Evolutionary conservation across 805 yeast species (phyloP).

Genomic region (Metschnikowia santaceciliae): DNA sequence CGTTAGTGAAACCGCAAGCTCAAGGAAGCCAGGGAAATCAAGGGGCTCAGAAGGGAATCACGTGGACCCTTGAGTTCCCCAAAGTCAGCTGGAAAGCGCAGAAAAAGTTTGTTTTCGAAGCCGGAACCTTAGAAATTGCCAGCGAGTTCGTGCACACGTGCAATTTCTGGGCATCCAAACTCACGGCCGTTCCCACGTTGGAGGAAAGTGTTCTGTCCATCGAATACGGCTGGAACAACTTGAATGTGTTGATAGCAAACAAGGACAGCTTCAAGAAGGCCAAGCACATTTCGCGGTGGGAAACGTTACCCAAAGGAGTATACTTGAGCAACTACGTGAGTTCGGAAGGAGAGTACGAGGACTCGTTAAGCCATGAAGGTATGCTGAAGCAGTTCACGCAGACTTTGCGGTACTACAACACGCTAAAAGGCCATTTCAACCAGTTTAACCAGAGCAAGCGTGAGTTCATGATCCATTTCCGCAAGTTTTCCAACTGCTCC

Average conservation of each 20-base stretch:
- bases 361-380: conserved; percentile 27
- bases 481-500: conserved; percentile 22
- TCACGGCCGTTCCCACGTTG: conserved; percentile 69
- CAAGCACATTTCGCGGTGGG: conserved; percentile 42
- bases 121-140: conserved; percentile 66
- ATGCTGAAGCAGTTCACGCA: conserved; percentile 43
- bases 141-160: conserved; percentile 68
- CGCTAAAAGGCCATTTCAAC: conserved; percentile 32
- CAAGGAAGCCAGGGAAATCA: conserved; percentile 12
- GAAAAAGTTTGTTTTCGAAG: conserved; percentile 54
- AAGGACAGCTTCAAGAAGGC: conserved; percentile 28
- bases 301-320: conserved; percentile 36
- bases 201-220: conserved; percentile 70
- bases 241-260: conserved; percentile 28
- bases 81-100: conserved; percentile 30
- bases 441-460: conserved; percentile 29
- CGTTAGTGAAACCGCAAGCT: conserved; percentile 20
- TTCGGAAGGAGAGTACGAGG: conserved; percentile 17
- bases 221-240: conserved; percentile 76
- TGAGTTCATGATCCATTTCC: conserved; percentile 29
- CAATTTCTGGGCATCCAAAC: conserved; percentile 87
- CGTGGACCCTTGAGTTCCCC: conserved; percentile 59
- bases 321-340: conserved; percentile 32
- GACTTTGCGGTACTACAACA: conserved; percentile 39
- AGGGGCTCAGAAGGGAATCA: conserved; percentile 17